Percentiles rank a stretch among this genome's conserved stretches.
phyloP scores from a whole-genome alignment of 306 rosid species.

The Quercus wislizeni region DNA sequence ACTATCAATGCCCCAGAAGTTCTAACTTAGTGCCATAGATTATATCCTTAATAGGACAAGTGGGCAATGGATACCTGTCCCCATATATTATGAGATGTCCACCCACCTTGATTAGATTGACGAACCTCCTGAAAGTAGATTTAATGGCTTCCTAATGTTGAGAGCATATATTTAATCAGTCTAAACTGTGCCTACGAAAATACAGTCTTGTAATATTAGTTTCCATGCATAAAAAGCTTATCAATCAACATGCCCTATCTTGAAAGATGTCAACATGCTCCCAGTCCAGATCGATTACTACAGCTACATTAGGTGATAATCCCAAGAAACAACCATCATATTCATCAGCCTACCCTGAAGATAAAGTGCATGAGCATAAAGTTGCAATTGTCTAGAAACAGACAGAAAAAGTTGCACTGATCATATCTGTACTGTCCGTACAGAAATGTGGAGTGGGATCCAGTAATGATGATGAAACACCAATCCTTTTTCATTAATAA shows the following conservation, averaged over 20 bases:
- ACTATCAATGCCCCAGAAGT: neutral
- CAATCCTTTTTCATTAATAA: neutral
- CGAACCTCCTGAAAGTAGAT: slow-evolving; percentile 21
- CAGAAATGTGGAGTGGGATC: neutral
- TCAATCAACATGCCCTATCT: slow-evolving; percentile 7
- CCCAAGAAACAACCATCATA: slow-evolving; percentile 28
- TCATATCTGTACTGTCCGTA: neutral
- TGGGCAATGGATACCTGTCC: slow-evolving; percentile 18
- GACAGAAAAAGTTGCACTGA: neutral
- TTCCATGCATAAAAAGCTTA: neutral
- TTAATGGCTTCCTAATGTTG: slow-evolving; percentile 25
- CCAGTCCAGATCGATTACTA: slow-evolving; percentile 26
- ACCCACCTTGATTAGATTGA: slow-evolving; percentile 24
- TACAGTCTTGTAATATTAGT: neutral
- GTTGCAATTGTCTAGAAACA: neutral
- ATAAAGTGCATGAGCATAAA: neutral
- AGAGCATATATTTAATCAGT: slow-evolving; percentile 3
- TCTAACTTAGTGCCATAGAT: neutral
- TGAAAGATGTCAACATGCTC: slow-evolving; percentile 35
- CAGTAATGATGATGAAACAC: neutral
- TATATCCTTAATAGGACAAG: neutral
- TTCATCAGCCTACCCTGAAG: slow-evolving; percentile 33
- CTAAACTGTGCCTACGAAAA: neutral
- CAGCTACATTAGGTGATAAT: slow-evolving; percentile 18
- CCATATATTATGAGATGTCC: slow-evolving; percentile 30